These are phyloP conservation scores for Schizophyllum amplum DNA, from an alignment of 1,284 basidiomycete species.

Conservation along the genomic window DNA sequence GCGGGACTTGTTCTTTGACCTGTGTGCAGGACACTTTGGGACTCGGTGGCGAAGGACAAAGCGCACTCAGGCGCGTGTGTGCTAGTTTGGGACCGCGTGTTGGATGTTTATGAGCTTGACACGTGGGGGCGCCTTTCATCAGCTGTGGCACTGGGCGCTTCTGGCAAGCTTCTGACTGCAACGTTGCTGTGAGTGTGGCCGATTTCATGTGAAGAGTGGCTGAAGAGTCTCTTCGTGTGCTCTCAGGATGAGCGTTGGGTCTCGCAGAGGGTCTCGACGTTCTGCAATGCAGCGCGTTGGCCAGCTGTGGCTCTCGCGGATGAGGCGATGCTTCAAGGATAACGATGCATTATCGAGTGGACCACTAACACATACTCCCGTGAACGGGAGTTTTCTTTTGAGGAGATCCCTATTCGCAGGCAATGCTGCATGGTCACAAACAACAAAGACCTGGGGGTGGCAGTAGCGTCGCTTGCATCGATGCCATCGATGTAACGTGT, in stretches of 20 bases:
- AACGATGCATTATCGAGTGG: neutral
- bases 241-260: no score
- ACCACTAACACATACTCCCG: no score
- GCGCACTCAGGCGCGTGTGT: neutral
- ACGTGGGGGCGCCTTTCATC: neutral
- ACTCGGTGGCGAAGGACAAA: neutral
- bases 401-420: no score
- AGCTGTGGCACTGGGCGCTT: neutral
- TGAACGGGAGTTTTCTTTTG: no score
- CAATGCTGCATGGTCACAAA: neutral
- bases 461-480: neutral
- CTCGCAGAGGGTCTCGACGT: no score
- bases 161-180: neutral
- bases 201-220: neutral
- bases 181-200: neutral
- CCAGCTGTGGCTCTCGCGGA: no score
- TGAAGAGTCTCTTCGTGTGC: neutral
- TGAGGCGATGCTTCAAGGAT: no score
- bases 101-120: neutral
- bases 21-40: neutral
- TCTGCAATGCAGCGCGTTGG: no score
- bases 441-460: neutral
- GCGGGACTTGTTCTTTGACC: neutral
- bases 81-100: neutral
- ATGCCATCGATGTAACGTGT: neutral